Base-by-base conservation (phyloP, 257 asterid species). In the Striga asiatica region DNA sequence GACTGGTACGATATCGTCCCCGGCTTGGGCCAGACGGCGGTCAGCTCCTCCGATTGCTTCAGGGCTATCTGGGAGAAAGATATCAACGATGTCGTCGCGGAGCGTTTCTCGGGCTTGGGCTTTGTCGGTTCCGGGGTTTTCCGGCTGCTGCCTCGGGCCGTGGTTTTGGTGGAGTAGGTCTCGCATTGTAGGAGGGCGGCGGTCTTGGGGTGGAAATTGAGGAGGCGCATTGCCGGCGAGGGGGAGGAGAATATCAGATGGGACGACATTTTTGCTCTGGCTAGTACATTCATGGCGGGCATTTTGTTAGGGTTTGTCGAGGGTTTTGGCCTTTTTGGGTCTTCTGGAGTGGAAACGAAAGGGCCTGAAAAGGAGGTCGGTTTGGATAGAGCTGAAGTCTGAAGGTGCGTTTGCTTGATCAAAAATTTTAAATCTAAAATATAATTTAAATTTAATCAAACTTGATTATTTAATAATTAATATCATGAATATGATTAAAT, bases 1-100 rank as follows among this genome's bases (percentile, higher is more conserved):
- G 73, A 72, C 18, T 84, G 94, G 66, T 64, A 92, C 1, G 93
- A 84, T 0, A 92, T 82, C 66, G 80, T 84, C 3, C 72, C 65
- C 1, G 97, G 98, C 73, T 62, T 67, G 0, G 88, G 89, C 89
- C 83, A 84, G 32, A 66, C 72, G 34, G 61, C 13, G 35, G 73
- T 2, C 0, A 46, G 52, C 27, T 57, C 52, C 22, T 62, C 74
- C 2, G 57, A 41, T 66, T 74, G 74, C 31, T 71, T 60, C 67
- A 68, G 66, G 62, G 50, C 28, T 23, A 41, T 67, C 64, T 70
- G 74, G 7, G 61, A 49, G 52, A 71, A 52, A 35, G 29, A n/a
- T n/a, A n/a, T 63, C 5, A 14, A 25, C 0, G 77, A 49, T n/a
- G 73, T 12, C 18, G 73, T 12, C 10, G 54, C 60, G 0, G 79